Conservation (phyloP, 2,329 filamentous ascomycete species). For the Botryosphaeria dothidea region DNA sequence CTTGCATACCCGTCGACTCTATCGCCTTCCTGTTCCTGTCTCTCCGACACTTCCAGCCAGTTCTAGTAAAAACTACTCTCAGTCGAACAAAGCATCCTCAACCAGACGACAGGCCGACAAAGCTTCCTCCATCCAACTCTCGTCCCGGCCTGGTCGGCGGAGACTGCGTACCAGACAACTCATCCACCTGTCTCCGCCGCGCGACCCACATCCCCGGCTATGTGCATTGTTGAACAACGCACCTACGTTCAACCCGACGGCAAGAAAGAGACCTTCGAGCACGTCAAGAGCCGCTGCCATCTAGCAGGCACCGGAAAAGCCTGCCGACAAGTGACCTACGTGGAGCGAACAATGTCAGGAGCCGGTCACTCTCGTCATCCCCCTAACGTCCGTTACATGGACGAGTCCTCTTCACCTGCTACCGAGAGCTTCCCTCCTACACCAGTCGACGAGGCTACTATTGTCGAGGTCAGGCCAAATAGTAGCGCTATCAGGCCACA, state of each 20-base stretch:
- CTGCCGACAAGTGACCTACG: background rate
- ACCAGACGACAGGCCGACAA: background rate
- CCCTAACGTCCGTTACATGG: constrained; percentile 1
- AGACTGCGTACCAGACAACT: background rate
- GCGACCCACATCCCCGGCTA: background rate
- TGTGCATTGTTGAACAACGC: constrained; percentile 14
- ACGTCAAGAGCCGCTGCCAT: constrained; percentile 14
- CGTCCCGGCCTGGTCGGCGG: background rate
- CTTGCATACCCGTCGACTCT: constrained; percentile 3
- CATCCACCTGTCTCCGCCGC: background rate
- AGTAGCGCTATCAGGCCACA: background rate
- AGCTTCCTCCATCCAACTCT: background rate
- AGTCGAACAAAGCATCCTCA: background rate
- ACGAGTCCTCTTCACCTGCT: constrained; percentile 2
- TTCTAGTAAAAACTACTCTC: background rate
- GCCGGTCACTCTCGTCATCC: constrained; percentile 6
- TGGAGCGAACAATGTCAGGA: constrained; percentile 2
- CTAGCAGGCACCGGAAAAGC: background rate
- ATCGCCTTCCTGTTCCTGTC: constrained; percentile 12
- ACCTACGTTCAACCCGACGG: constrained; percentile 11
- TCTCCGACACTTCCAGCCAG: background rate
- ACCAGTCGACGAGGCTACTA: background rate
- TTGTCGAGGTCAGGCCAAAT: background rate
- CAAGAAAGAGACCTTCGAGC: constrained; percentile 6
- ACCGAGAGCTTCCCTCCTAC: constrained; percentile 10